Base-by-base conservation (phyloP, 495 filamentous ascomycete species). In the Hyaloscypha finlandica region DNA sequence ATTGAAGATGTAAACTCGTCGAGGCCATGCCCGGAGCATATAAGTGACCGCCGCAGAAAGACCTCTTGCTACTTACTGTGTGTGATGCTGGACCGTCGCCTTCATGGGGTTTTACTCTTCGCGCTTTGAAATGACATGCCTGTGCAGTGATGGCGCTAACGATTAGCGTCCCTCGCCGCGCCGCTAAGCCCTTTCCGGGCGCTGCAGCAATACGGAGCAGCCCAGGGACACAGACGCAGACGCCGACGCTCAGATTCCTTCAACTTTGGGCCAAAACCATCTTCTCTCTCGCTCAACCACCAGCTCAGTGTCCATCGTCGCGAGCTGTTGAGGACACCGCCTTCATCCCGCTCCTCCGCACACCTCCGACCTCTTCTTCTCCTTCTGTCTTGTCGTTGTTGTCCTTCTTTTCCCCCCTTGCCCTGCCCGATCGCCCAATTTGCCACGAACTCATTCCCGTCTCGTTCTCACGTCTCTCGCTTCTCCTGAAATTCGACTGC, bases 361-460 rank as follows among this genome's bases (percentile, higher is more conserved):
- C 63, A 32, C 66, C 60, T 25, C 37, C 61, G 52, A 60, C 42
- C 22, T 54, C 58, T 72, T 74, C 68, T 55, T 56, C 72, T 70
- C 66, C 70, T 72, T 73, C 63, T 68, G 70, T 73, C 70, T 73
- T 71, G 67, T 69, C 68, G 63, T 75, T 76, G 61, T 74, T 69
- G 71, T 78, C 56, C 69, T 65, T 71, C 67, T 74, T 67, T 68
- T 73, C 68, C 70, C 71, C 73, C 67, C n/a, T n/a, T n/a, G n/a
- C n/a, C n/a, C 74, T 54, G 65, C 60, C 66, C 61, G 59, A 65
- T 30, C 59, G 30, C 63, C 70, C 69, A 61, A 66, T 73, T 69
- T 61, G 64, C 64, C 65, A 48, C 73, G 25, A 35, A 66, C 55
- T 56, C 54, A 39, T 55, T 33, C 39, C 53, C 32, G 56, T 54